These are phyloP conservation scores for Debaryomyces coudertii DNA, from an alignment of 1,139 yeast species.

Conservation along the genomic window DNA sequence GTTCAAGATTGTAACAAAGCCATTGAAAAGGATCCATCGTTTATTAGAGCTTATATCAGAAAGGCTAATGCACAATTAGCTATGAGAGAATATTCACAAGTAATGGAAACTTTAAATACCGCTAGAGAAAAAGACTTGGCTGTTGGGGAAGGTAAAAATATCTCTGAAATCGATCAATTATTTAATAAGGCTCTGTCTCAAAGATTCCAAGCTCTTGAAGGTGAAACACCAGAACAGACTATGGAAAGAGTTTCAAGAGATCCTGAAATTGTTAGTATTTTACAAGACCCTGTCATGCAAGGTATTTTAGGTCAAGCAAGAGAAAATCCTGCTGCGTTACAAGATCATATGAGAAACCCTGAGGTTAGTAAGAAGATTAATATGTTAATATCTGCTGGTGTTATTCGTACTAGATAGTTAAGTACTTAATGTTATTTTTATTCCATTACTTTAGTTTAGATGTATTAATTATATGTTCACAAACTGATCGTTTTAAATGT, in stretches of 20 bases:
- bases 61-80: slow-evolving; percentile 95
- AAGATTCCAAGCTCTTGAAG: slow-evolving; percentile 79
- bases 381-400: slow-evolving; percentile 93
- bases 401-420: slow-evolving; percentile 82
- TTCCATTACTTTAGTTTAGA: background rate
- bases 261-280: slow-evolving; percentile 88
- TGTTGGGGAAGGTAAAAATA: slow-evolving; percentile 55
- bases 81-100: slow-evolving; percentile 82
- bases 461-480: background rate
- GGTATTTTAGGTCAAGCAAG: slow-evolving; percentile 92
- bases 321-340: slow-evolving; percentile 94
- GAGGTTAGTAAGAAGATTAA: slow-evolving; percentile 87
- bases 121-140: slow-evolving; percentile 80
- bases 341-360: slow-evolving; percentile 97
- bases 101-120: slow-evolving; percentile 76
- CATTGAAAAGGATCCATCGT: slow-evolving; percentile 81
- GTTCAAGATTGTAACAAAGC: slow-evolving; percentile 91
- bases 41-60: slow-evolving; percentile 93
- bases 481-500: too few relatives aligned
- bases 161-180: slow-evolving; percentile 80
- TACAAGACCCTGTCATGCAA: slow-evolving; percentile 98
- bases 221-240: slow-evolving; percentile 95
- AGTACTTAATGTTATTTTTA: background rate
- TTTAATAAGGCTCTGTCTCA: slow-evolving; percentile 75
- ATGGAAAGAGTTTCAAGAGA: slow-evolving; percentile 89